Base-by-base conservation (phyloP, 176 grass and related monocot species). In the Urochloa ruziziensis region DNA sequence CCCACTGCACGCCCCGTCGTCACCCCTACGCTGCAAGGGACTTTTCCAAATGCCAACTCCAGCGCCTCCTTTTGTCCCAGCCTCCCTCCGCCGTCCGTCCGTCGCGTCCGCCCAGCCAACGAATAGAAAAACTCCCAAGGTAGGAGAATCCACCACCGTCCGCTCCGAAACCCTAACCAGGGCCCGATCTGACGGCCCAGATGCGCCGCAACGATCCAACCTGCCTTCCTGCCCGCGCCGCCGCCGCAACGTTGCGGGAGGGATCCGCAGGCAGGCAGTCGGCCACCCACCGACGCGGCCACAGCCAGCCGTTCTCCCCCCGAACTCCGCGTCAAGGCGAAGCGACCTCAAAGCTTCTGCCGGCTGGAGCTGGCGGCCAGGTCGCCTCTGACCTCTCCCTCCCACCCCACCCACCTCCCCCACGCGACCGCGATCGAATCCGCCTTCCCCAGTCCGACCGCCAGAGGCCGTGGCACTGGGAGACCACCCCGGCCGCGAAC, bases 381-480 rank as follows among this genome's bases (percentile, higher is more conserved):
- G 79, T 59, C 77, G 23, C 44, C 24, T 15, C n/a, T n/a, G n/a
- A n/a, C n/a, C n/a, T n/a, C n/a, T n/a, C n/a, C n/a, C 19, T 2
- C 77, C 59, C 3, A 16, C 33, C 32, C 10, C 3, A n/a, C 34
- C 44, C 10, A 64, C 39, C 49, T 23, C 28, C 34, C 16, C 39
- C 14, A 10, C 43, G 7, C 23, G 7, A 7, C 56, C 57, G 0
- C 19, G 30, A 18, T n/a, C 68, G 79, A 78, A 90, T 90, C 88
- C 8, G 84, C 88, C 89, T 87, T 83, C 84, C 84, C 84, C 89
- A 68, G 89, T 73, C 79, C 25, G 39, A 48, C 88, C 68, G 39
- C 75, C 25, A 35, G 58, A 44, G 42, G 10, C 8, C n/a, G n/a
- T n/a, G n/a, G n/a, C n/a, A n/a, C n/a, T n/a, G 36, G 36, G 36